phyloP scores from a whole-genome alignment of 1,284 basidiomycete genomes.

The Rhodotorula sp. region DNA sequence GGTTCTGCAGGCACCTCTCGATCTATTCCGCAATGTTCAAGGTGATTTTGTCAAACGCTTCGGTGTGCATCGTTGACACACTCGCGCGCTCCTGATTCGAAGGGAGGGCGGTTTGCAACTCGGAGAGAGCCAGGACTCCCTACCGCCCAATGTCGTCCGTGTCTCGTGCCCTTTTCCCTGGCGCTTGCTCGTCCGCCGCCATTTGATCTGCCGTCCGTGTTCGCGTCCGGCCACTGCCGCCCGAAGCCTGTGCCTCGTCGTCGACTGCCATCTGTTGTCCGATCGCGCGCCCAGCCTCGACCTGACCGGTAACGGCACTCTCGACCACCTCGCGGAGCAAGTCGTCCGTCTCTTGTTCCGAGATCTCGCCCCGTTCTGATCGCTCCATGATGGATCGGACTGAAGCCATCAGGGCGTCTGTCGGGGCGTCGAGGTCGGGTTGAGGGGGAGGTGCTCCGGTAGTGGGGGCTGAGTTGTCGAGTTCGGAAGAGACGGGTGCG shows the following conservation, averaged over 20 bases:
- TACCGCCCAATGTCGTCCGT: conserved; percentile 15
- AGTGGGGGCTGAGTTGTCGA: neutral
- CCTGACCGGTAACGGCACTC: conserved; percentile 25
- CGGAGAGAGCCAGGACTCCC: too few species aligned
- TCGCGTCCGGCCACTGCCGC: conserved; percentile 3
- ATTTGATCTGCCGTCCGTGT: conserved; percentile 11
- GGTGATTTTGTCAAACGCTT: neutral
- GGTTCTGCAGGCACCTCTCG: neutral
- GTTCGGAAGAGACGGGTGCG: neutral
- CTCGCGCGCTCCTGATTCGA: neutral
- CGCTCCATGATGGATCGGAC: conserved; percentile 66
- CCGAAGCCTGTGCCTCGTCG: neutral
- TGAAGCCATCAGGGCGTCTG: conserved; percentile 64
- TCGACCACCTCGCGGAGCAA: conserved; percentile 60
- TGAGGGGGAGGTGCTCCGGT: too few species aligned
- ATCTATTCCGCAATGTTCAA: neutral
- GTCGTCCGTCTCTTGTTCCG: conserved; percentile 57
- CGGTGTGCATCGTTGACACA: neutral
- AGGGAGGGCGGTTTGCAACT: too few species aligned
- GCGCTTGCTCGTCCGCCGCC: neutral
- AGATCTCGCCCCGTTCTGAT: conserved; percentile 60
- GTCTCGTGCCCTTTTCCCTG: conserved; percentile 9
- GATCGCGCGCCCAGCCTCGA: conserved; percentile 30
- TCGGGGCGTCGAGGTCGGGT: conserved; percentile 68
- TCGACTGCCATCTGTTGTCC: conserved; percentile 14